phyloP scores from a whole-genome alignment of 495 filamentous ascomycete genomes.

The Penicillium manginii region DNA sequence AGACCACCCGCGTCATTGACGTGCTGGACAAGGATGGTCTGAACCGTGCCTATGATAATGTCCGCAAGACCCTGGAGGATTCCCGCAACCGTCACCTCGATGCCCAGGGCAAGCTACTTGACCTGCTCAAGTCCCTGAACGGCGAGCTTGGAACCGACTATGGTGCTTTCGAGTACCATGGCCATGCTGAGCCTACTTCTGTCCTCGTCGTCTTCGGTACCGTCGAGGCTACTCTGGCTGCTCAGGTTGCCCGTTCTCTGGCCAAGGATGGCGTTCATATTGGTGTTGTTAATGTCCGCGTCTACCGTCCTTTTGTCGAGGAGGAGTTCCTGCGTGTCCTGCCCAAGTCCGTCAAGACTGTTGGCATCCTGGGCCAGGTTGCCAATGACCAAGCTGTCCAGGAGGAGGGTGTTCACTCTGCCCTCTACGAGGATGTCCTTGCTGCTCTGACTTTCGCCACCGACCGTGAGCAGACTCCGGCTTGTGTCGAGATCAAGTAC shows the following conservation, averaged over 20 bases:
- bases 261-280: conserved; percentile 72
- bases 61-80: conserved; percentile 63
- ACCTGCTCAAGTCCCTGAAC: conserved; percentile 82
- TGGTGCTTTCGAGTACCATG: conserved; percentile 89
- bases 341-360: conserved; percentile 70
- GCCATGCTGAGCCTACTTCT: conserved; percentile 73
- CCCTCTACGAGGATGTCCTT: conserved; percentile 87
- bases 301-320: conserved; percentile 94
- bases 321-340: conserved; percentile 84
- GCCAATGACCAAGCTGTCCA: conserved; percentile 55
- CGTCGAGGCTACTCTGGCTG: conserved; percentile 81
- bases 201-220: conserved; percentile 93
- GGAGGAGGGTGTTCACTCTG: conserved; percentile 74
- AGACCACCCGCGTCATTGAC: conserved; percentile 85
- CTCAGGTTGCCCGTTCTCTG: conserved; percentile 77
- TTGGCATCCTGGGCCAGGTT: conserved; percentile 72
- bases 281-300: conserved; percentile 85
- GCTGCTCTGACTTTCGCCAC: conserved; percentile 79
- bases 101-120: conserved; percentile 71
- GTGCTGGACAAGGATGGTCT: conserved; percentile 75
- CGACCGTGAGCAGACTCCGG: conserved; percentile 60
- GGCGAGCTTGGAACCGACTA: conserved; percentile 93
- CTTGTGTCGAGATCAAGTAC: conserved; percentile 85
- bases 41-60: conserved; percentile 67
- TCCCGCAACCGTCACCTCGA: conserved; percentile 71